Evolutionary conservation across 2,329 filamentous ascomycete genomes (phyloP).

Genomic region (Ceratocystiopsis minuta): DNA sequence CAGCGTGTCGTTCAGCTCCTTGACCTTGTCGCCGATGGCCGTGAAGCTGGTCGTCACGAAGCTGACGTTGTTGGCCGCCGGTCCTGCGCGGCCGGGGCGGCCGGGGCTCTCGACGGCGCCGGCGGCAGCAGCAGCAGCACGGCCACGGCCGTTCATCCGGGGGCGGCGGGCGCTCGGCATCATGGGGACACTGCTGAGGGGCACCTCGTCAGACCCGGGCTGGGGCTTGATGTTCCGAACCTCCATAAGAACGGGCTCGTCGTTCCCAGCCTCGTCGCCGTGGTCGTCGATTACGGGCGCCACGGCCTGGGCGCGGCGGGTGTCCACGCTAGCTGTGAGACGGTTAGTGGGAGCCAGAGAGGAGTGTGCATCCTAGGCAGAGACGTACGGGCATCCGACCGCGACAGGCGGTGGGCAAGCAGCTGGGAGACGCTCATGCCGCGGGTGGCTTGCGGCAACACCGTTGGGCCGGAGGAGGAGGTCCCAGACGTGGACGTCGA

Average conservation of each 20-base stretch:
- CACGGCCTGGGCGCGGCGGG: not conserved
- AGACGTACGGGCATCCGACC: constrained; percentile 13
- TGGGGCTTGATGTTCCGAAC: constrained; percentile 8
- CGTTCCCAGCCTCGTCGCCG: constrained; percentile 8
- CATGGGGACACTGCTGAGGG: not conserved
- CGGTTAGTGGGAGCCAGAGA: not conserved
- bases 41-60: constrained; percentile 23
- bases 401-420: constrained; percentile 7
- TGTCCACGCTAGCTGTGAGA: constrained; percentile 14
- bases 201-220: not conserved
- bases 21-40: constrained; percentile 44
- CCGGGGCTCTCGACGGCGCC: no score
- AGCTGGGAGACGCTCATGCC: no score
- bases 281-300: not conserved
- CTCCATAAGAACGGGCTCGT: constrained; percentile 14
- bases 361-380: not conserved
- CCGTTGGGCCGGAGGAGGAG: no score
- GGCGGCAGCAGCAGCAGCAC: no score
- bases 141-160: no score
- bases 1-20: constrained; percentile 46
- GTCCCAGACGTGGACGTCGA: no score
- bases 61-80: constrained; percentile 8
- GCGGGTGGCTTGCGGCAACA: no score
- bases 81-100: no score
- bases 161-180: no score